Evolutionary conservation across 805 yeast genomes (phyloP), one percentile per base, ranked within the genome.

Genomic region (Danielozyma ontarioensis): DNA sequence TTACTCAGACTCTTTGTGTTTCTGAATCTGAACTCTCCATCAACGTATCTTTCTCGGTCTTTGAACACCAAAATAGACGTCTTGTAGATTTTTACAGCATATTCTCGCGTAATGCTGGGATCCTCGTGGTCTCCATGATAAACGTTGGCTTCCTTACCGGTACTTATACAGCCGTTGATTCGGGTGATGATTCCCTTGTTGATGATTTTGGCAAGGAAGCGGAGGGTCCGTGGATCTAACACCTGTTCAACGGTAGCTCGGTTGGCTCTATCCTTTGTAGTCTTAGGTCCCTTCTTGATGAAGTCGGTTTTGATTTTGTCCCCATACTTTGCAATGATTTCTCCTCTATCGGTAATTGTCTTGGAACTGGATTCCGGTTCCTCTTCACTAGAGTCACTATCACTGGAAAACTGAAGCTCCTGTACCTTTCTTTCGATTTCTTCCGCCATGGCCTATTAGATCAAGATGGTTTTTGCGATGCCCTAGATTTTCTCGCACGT

Each of bases 111-210:
- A 12, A 48, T 50, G 23, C 37, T 3, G 1, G 56, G 49, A 35
- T 70, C 64, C 10, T 95, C 96, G 52, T 85, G 90, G 45, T 64
- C 69, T 13, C 69, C 72, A 40, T 65, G 72, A 55, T 93, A 93
- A 1, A 93, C 97, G 51, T 93, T 93, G n/a, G 98, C 98, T 59
- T 93, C 99, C 57, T 93, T 93, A 30, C 99, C 99, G 0, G 98
- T 93, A 48, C 93, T 80, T 31, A 93, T 70, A 55, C 97, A 93
- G 10, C 98, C 98, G 48, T 89, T 86, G 48, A 93, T 80, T 45
- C 83, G 78, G 2, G 93, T 78, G 22, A 93, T 76, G 4, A 85
- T 73, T 3, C 96, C 96, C 46, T 84, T 80, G 50, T 80, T 84
- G 57, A 86, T 80, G 55, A 93, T 69, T 40, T 85, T 86, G 33